These are phyloP conservation scores for Prinsepia uniflora DNA, from an alignment of 306 rosid genomes.

Conservation along the genomic window DNA sequence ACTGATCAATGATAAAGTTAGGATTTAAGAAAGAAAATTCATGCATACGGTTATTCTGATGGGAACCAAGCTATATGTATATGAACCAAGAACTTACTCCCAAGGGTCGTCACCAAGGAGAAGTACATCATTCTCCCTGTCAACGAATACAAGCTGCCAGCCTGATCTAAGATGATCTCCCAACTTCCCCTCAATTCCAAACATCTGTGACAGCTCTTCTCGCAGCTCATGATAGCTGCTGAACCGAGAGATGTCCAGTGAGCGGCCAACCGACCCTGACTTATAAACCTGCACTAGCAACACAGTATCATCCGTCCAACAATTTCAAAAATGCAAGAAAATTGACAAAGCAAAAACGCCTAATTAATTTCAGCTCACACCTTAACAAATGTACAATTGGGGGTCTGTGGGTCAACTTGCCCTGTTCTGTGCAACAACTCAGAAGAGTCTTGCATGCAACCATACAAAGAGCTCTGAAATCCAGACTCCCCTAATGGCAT, in stretches of 20 bases:
- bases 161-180: conserved; percentile 97
- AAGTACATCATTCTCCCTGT: conserved; percentile 94
- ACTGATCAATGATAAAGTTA: neutral
- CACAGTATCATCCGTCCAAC: conserved; percentile 24
- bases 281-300: conserved; percentile 63
- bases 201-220: conserved; percentile 89
- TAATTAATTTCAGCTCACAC: conserved; percentile 32
- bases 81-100: conserved; percentile 60
- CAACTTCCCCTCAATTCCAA: conserved; percentile 84
- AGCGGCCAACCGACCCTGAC: conserved; percentile 85
- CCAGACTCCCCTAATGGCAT: conserved; percentile 65
- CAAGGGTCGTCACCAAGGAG: conserved; percentile 97
- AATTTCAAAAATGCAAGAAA: conserved; percentile 3
- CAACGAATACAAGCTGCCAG: conserved; percentile 99
- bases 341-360: conserved; percentile 10
- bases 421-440: conserved; percentile 65
- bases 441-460: conserved; percentile 59
- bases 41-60: neutral
- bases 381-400: conserved; percentile 69
- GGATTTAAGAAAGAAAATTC: neutral
- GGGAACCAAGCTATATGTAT: conserved; percentile 8
- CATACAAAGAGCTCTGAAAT: conserved; percentile 56
- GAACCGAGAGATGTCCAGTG: conserved; percentile 86
- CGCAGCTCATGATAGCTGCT: conserved; percentile 89
- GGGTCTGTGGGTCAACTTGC: conserved; percentile 58